Percentiles rank a stretch among this genome's conserved stretches.
phyloP scores from a whole-genome alignment of 2,329 filamentous ascomycete species.

The Pseudocercospora macadamiae region DNA sequence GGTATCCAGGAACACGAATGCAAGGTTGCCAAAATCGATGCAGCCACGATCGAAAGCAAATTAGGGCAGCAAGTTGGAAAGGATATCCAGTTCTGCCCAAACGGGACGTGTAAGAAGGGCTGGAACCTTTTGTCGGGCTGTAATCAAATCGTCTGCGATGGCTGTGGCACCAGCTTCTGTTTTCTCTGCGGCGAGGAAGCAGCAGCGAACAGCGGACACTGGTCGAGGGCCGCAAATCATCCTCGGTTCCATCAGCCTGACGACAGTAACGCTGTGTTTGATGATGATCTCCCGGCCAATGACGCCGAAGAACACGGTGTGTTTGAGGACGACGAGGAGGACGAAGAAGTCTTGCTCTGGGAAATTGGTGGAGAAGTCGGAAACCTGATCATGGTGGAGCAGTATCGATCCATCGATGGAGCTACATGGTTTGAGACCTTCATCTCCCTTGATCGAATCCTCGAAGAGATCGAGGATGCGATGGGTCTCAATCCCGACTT shows the following conservation, averaged over 20 bases:
- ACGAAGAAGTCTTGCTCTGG: too few species aligned
- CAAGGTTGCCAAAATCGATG: background rate
- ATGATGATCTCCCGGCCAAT: background rate
- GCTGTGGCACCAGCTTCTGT: conserved; percentile 3
- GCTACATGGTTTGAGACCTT: too few species aligned
- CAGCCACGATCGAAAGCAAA: background rate
- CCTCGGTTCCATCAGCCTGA: background rate
- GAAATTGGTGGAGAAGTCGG: too few species aligned
- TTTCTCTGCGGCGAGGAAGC: conserved; percentile 9
- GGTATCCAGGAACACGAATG: too few species aligned
- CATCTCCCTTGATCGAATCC: too few species aligned
- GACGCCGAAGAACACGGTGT: too few species aligned
- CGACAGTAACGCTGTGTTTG: background rate
- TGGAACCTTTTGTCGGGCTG: background rate
- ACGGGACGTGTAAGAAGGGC: background rate
- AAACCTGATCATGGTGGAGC: too few species aligned
- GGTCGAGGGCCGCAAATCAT: background rate
- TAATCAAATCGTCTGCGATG: background rate
- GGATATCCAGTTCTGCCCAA: conserved; percentile 5
- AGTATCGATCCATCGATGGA: too few species aligned
- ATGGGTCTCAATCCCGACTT: too few species aligned
- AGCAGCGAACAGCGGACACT: conserved; percentile 1
- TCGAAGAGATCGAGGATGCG: too few species aligned
- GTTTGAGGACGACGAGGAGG: too few species aligned
- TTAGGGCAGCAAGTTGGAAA: background rate